phyloP scores from a whole-genome alignment of 495 filamentous ascomycete species.

The Penicillium herquei region DNA sequence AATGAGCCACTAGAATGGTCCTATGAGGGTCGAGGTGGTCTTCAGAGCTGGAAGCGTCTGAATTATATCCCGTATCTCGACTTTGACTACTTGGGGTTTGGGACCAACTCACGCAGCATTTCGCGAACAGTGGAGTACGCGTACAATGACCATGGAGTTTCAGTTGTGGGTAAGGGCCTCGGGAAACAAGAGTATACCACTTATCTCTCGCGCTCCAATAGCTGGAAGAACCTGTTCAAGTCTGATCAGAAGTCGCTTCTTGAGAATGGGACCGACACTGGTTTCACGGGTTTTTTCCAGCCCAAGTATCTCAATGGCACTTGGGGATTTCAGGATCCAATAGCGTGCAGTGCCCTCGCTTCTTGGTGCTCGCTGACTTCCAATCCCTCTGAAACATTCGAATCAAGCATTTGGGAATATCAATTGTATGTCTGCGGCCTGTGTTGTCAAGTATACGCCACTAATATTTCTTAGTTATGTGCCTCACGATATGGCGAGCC shows the following conservation, averaged over 20 bases:
- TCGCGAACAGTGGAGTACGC: constrained; percentile 74
- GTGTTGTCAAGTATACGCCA: no score
- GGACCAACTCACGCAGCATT: constrained; percentile 68
- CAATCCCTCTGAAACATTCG: constrained; percentile 67
- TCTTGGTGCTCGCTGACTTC: constrained; percentile 61
- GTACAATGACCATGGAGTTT: constrained; percentile 72
- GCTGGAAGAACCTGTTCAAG: constrained; percentile 72
- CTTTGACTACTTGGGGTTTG: constrained; percentile 67
- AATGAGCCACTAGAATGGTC: constrained; percentile 73
- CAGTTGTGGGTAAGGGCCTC: constrained; percentile 56
- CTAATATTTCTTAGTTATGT: constrained; percentile 48
- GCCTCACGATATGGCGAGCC: constrained; percentile 64
- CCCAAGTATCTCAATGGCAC: constrained; percentile 63
- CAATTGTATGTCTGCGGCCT: constrained; percentile 32
- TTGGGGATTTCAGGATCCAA: constrained; percentile 69
- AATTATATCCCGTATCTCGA: constrained; percentile 70
- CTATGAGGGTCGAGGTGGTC: constrained; percentile 65
- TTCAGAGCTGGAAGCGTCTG: constrained; percentile 65
- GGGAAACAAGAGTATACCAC: constrained; percentile 56
- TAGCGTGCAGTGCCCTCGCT: constrained; percentile 58
- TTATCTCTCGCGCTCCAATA: constrained; percentile 57
- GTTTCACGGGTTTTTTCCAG: constrained; percentile 68
- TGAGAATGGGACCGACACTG: constrained; percentile 55
- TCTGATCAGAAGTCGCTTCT: constrained; percentile 56
- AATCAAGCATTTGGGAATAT: constrained; percentile 71